Evolutionary conservation across 805 yeast genomes (phyloP).

Genomic region (Jamesozyma jinghongensis): DNA sequence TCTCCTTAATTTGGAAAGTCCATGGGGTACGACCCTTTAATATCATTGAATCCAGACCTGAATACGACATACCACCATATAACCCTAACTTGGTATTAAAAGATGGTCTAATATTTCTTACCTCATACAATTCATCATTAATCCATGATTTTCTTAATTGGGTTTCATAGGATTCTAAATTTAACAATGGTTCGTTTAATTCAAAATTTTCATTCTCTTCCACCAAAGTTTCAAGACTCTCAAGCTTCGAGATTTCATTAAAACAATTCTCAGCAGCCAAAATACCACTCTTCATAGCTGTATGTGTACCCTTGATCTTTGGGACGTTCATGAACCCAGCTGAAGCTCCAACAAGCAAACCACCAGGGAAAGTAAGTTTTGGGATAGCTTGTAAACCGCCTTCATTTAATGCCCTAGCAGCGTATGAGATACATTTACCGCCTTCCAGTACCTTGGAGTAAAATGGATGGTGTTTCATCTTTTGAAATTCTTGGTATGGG

Average conservation of each 20-base stretch:
- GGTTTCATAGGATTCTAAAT: constrained; percentile 51
- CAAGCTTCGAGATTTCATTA: constrained; percentile 39
- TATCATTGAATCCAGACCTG: constrained; percentile 75
- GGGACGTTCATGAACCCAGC: constrained; percentile 98
- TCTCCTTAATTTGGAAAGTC: constrained; percentile 62
- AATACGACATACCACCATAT: constrained; percentile 71
- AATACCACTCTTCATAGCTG: constrained; percentile 94
- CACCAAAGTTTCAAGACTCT: constrained; percentile 34
- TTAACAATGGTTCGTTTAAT: constrained; percentile 34
- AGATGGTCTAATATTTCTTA: constrained; percentile 89
- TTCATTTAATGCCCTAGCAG: constrained; percentile 93
- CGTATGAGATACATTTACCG: constrained; percentile 89
- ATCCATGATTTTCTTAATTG: constrained; percentile 77
- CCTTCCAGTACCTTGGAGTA: constrained; percentile 67
- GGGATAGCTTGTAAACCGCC: constrained; percentile 97
- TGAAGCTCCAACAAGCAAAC: constrained; percentile 85
- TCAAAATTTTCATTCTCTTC: constrained; percentile 29
- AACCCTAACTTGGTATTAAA: constrained; percentile 70
- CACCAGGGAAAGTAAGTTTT: constrained; percentile 87
- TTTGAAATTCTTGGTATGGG: constrained; percentile 93
- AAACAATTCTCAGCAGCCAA: constrained; percentile 84
- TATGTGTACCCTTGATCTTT: constrained; percentile 94
- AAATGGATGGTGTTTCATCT: constrained; percentile 85
- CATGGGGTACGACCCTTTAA: constrained; percentile 78
- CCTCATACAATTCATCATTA: constrained; percentile 67